Base-by-base conservation (phyloP, 2,329 filamentous ascomycete species). In the Lizonia empirigonia region DNA sequence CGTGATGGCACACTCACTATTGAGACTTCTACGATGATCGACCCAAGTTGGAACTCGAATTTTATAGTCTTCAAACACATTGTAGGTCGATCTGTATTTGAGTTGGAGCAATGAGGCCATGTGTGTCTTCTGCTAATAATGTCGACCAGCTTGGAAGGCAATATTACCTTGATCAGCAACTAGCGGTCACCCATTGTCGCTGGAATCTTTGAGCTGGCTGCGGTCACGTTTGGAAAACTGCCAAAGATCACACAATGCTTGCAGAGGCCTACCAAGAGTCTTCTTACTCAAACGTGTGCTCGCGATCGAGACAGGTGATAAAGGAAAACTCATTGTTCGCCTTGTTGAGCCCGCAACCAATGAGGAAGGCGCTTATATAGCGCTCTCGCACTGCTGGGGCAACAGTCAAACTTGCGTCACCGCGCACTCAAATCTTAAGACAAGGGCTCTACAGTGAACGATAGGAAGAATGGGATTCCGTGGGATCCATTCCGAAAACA, bases 41-140 rank as follows among this genome's bases (percentile, higher is more conserved):
- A 16, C 56, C 52, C 0, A 62, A 59, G 34, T 18, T 58, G 10
- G 53, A 60, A 30, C 44, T 63, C 4, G 58, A 63, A 34, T 55
- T 59, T 16, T 60, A 57, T 29, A 56, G 48, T 27, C 34, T 55
- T 10, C 27, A 46, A 27, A 27, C 45, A 6, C 44, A 56, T 34
- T 15, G 56, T 59, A 51, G 27, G 56, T 47, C 18, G 24, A 30
- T 23, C 23, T 9, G 9, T n/a, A n/a, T n/a, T n/a, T n/a, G n/a
- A n/a, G n/a, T n/a, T n/a, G n/a, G n/a, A n/a, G n/a, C n/a, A n/a
- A n/a, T n/a, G n/a, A n/a, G n/a, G n/a, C n/a, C n/a, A n/a, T n/a
- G n/a, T n/a, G n/a, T n/a, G 26, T 15, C 12, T 12, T 15, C 12
- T 24, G 29, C 39, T 42, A 12, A 42, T 33, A 2, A 26, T 7